Evolutionary conservation across 129 eudicot species (phyloP), one percentile per base, ranked within the genome.

Genomic region (Flaveria sonorensis): DNA sequence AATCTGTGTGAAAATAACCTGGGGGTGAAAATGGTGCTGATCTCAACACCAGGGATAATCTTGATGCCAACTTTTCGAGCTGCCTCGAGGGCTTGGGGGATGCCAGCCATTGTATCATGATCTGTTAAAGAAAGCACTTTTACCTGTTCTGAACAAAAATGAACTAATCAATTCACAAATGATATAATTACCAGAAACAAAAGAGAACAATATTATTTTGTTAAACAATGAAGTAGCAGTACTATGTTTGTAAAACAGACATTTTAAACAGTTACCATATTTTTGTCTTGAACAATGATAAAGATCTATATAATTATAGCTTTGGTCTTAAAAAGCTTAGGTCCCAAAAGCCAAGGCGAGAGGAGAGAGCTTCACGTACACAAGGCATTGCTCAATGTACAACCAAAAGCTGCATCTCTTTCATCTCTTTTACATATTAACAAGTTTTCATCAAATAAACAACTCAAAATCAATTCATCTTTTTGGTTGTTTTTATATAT

Each of bases 51-150:
- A 18, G 98, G 98, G 20, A 93, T 89, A 42, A 93, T 87, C 84
- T 93, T 93, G 77, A 93, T 93, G 79, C 97, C 98, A 64, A 80
- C 84, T 77, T 80, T 87, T 19, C 76, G 81, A 76, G 98, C 98
- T 80, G 97, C 92, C 74, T 89, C 96, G 70, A 87, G 81, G 69
- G 97, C 98, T 85, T 93, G 96, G 3, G 97, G 92, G 75, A 93
- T 90, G 73, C 98, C 98, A 21, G 90, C 82, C 96, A 93, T 87
- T 51, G 98, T 93, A 84, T 93, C 98, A 81, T 93, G 98, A 87
- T 93, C 98, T 3, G 98, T 93, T 71, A 93, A 79, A 63, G 98
- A 87, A 78, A 93, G 93, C 48, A 93, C 97, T 87, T 90, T 91
- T 36, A 93, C 98, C 98, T 93, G 98, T 84, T 88, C 85, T 81